These are phyloP conservation scores for Talaromyces sp. DNA, from an alignment of 2,329 filamentous ascomycete genomes.

Conservation along the genomic window DNA sequence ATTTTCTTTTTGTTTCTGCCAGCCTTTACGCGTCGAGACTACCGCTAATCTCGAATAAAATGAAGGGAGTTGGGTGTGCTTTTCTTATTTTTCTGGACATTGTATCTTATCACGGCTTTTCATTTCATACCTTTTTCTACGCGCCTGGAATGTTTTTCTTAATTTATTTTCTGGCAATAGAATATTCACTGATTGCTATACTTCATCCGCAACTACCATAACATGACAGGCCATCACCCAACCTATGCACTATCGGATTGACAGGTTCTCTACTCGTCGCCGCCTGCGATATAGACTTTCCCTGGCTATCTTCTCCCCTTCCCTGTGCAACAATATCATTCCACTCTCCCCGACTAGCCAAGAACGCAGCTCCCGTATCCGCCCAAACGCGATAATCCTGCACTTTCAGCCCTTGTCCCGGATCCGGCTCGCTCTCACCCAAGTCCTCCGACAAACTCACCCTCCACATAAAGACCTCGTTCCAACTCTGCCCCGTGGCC, in stretches of 20 bases:
- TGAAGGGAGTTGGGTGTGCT: constrained; percentile 4
- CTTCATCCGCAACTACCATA: constrained; percentile 16
- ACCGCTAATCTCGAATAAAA: constrained; percentile 10
- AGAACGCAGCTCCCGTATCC: constrained; percentile 40
- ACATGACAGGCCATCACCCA: constrained; percentile 17
- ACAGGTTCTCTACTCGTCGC: constrained; percentile 4
- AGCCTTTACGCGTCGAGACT: constrained; percentile 7
- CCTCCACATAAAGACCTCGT: constrained; percentile 37
- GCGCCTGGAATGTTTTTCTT: not conserved
- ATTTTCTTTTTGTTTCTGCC: not conserved
- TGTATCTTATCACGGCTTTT: not conserved
- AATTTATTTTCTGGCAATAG: not conserved
- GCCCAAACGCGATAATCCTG: constrained; percentile 39
- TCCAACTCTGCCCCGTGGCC: constrained; percentile 31
- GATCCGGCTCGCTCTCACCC: constrained; percentile 7
- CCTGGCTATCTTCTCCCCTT: not conserved
- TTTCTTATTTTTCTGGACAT: not conserved
- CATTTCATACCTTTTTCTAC: not conserved
- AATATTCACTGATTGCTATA: not conserved
- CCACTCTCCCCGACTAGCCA: constrained; percentile 26
- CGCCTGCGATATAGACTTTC: constrained; percentile 8
- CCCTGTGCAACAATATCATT: constrained; percentile 6
- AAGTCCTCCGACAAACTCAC: constrained; percentile 29
- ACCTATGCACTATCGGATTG: constrained; percentile 12
- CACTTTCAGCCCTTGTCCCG: constrained; percentile 22